Conservation (phyloP, 2,329 filamentous ascomycete species). For the Diaporthe sp. region DNA sequence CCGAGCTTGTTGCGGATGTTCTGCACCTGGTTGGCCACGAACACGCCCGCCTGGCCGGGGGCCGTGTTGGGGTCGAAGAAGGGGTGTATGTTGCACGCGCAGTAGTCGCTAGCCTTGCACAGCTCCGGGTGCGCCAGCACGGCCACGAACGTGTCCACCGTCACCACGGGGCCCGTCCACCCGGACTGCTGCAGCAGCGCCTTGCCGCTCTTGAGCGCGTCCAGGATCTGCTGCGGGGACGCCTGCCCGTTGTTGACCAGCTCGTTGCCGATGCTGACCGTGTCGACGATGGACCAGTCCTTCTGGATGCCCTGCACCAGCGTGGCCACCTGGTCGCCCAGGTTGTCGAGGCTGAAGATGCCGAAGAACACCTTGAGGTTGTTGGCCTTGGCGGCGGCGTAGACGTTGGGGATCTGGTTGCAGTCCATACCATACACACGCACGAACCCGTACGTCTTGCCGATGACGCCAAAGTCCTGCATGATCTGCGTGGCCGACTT, state of each 20-base stretch:
- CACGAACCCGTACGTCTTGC: slow-evolving; percentile 70
- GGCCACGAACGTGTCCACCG: slow-evolving; percentile 83
- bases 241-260: slow-evolving; percentile 76
- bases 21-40: slow-evolving; percentile 71
- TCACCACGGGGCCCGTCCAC: slow-evolving; percentile 81
- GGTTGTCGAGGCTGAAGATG: slow-evolving; percentile 74
- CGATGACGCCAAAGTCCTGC: slow-evolving; percentile 72
- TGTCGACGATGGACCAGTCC: slow-evolving; percentile 79
- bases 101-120: slow-evolving; percentile 82
- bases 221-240: slow-evolving; percentile 67
- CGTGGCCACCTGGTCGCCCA: slow-evolving; percentile 69
- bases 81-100: slow-evolving; percentile 84
- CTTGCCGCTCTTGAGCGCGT: slow-evolving; percentile 71
- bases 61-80: slow-evolving; percentile 81
- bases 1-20: slow-evolving; percentile 59
- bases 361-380: slow-evolving; percentile 82
- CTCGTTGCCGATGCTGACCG: slow-evolving; percentile 86
- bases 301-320: slow-evolving; percentile 72
- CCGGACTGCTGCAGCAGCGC: slow-evolving; percentile 71
- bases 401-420: slow-evolving; percentile 75
- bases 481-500: slow-evolving; percentile 75
- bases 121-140: slow-evolving; percentile 76
- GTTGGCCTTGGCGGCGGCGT: slow-evolving; percentile 73
- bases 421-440: slow-evolving; percentile 88
- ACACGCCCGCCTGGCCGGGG: slow-evolving; percentile 75